Base-by-base conservation (phyloP, 176 grass and related monocot species). In the Puya raimondii region DNA sequence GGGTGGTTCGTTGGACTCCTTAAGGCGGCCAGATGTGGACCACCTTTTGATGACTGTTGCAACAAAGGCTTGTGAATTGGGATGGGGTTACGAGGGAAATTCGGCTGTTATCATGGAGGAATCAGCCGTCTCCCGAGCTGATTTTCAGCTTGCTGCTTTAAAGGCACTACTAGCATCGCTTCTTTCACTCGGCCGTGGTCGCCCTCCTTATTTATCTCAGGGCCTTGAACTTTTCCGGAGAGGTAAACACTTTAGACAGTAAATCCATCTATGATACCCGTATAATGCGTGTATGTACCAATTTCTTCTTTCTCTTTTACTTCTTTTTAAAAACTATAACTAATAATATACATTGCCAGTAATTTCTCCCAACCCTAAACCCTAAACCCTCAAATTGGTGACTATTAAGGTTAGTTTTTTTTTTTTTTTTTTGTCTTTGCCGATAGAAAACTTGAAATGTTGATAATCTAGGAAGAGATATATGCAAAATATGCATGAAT, bases 121-220 rank as follows among this genome's bases (percentile, higher is more conserved):
- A 82, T 70, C 82, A 64, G 65, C 58, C 20, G 66, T 69, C 64
- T 69, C 76, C 16, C 77, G 65, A 69, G 56, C 56, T 16, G 84
- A 90, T 54, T 83, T 83, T 58, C 81, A 70, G 74, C 86, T 92
- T 74, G 77, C 80, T 64, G 91, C 93, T 20, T 79, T 90, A 26
- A 85, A 84, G 74, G 72, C 84, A 17, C 66, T 97, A 75, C 72
- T 92, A 64, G 87, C 89, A 81, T 92, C 86, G 69, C 79, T 92
- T 66, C 86, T 97, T 66, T 87, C 89, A 47, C 71, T 84, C 57
- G 73, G 72, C 72, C 74, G 92, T 84, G 80, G 64, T 42, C 80
- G 81, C 12, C 79, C 84, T 65, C 79, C 74, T 79, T 80, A 90
- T 47, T 88, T 97, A 69, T 83, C 86, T 50, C 78, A 90, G 77